Evolutionary conservation across 768 basidiomycete genomes (phyloP), one percentile per base, ranked within the genome.

Genomic region (Hemileccinum rubropunctum): DNA sequence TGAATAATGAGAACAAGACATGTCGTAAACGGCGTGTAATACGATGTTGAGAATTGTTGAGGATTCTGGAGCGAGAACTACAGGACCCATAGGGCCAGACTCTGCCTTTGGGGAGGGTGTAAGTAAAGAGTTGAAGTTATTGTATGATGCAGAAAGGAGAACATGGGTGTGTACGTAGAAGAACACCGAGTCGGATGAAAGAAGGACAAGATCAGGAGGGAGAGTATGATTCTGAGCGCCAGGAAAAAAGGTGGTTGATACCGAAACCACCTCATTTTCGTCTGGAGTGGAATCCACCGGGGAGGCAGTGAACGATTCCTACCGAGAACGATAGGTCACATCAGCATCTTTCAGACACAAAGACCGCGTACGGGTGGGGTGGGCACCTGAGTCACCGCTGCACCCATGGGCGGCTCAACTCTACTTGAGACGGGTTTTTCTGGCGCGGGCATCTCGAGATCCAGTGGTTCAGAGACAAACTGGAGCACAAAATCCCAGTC

Each of bases 221-320:
- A 76, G 63, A 0, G 77, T 58, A 32, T 79, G 73, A 52, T 78
- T 76, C 51, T 81, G 78, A 3, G 86, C 81, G 33, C 79, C 82
- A 3, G 89, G 88, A 60, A 79, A 84, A 69, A 91, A 92, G 0
- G 88, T 88, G 23, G 90, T 92, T 14, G 88, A 91, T 32, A 92
- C 82, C 1, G 88, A 88, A 48, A 91, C 84, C 45, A 76, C 70
- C 3, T 74, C 69, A 41, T 67, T 77, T 56, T 76, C 76, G 68
- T 81, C 63, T 15, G 48, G 34, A 14, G 66, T 48, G 15, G 69
- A 62, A 33, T 64, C 61, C 6, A 42, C 54, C 8, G 70, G 71
- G 12, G 73, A 69, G n/a, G 65, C 59, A 12, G 57, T 57, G 37
- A 65, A 61, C 0, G 71, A 72, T 45, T 54, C 61, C 71, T 74